Evolutionary conservation across 2,329 filamentous ascomycete species (phyloP), one percentile per base, ranked within the genome.

Genomic region (Fusarium sp.): DNA sequence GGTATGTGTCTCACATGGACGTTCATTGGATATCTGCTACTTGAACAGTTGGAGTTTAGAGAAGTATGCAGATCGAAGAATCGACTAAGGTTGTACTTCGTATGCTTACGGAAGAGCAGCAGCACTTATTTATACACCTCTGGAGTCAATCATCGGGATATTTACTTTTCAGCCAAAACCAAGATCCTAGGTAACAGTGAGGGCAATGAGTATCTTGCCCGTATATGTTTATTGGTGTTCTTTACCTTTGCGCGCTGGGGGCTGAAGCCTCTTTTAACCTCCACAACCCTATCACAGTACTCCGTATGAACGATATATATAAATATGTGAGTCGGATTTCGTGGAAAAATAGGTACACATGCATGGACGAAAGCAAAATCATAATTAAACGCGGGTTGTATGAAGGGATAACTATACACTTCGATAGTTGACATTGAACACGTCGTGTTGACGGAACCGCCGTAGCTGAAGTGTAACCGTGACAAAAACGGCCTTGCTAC

Each of bases 401-500:
- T 8, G 22, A 36, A 38, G 24, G 24, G 24, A 41, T 41, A 35
- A 35, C 32, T 35, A 41, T 18, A 20, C 13, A 47, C n/a, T 13
- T 45, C 14, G 30, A 26, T 48, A 28, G 30, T 35, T 28, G 14
- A 28, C 11, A 6, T n/a, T 38, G 35, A 55, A 55, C 35, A 41
- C 51, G 35, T 55, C 22, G 35, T 26, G 50, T 32, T 53, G 26
- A 55, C 35, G 30, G n/a, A 12, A 36, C 24, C 11, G 41, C 24
- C 11, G 41, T 50, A 58, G 30, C 18, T 30, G 22, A 32, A 32
- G 53, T 53, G 75, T 76, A 67, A 63, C 66, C 63, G 70, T 74
- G 70, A 70, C 63, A 67, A 67, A 76, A 76, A 64, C 53, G 67
- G 74, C 66, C 28, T 59, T 22, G 61, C 48, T 58, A 18, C 47